These are phyloP conservation scores for Leccinum solheimii DNA, from an alignment of 1,284 basidiomycete genomes.

Conservation along the genomic window DNA sequence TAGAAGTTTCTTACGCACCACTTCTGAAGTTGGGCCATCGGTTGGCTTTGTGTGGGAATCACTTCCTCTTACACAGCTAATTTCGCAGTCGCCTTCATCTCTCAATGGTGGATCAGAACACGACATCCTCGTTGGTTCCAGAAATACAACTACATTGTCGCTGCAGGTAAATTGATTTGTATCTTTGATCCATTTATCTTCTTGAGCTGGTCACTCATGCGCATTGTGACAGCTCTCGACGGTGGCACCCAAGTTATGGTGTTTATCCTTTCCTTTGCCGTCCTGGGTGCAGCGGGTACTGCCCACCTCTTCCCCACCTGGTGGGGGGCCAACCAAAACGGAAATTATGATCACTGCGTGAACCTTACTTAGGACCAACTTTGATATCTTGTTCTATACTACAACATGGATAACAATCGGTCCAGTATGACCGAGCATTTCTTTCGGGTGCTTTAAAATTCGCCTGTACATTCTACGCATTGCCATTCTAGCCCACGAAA, in stretches of 20 bases:
- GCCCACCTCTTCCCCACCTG: conserved; percentile 58
- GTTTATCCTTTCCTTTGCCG: conserved; percentile 71
- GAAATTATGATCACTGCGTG: conserved; percentile 30
- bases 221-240: conserved; percentile 44
- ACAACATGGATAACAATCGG: not conserved
- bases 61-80: conserved; percentile 41
- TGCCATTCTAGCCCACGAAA: not conserved
- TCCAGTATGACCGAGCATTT: not conserved
- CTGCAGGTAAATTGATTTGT: conserved; percentile 35
- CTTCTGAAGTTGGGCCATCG: conserved; percentile 33
- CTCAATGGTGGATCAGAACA: conserved; percentile 59
- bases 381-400: not conserved
- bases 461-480: not conserved
- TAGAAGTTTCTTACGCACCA: not conserved
- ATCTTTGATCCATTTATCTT: not conserved
- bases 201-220: not conserved
- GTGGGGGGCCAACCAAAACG: conserved; percentile 52
- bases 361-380: conserved; percentile 9
- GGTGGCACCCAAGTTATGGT: conserved; percentile 69
- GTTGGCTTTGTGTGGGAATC: conserved; percentile 47
- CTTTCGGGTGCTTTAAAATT: not conserved
- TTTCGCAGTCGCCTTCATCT: conserved; percentile 51
- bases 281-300: conserved; percentile 64
- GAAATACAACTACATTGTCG: conserved; percentile 49
- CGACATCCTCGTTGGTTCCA: conserved; percentile 58